Evolutionary conservation across 805 yeast species (phyloP).

Genomic region (Sungouiella thailandica): DNA sequence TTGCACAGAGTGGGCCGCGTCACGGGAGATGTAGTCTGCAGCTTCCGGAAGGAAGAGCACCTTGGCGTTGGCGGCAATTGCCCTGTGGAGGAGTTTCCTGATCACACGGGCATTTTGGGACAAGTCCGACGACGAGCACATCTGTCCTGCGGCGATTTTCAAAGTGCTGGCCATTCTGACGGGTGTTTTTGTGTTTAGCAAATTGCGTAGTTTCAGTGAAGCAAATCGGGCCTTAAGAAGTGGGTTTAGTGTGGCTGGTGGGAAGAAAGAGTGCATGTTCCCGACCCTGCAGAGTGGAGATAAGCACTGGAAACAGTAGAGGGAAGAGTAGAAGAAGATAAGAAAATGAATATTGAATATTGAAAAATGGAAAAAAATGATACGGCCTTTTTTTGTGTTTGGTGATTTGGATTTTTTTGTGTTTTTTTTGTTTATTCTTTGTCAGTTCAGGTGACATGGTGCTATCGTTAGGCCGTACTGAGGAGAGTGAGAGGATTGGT

Average conservation of each 20-base stretch:
- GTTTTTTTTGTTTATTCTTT: no score
- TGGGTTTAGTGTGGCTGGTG: neutral
- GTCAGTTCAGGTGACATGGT: no score
- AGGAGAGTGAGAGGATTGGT: no score
- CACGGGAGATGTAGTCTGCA: constrained; percentile 75
- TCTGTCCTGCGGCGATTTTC: constrained; percentile 76
- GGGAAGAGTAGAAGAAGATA: no score
- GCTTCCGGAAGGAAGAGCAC: constrained; percentile 91
- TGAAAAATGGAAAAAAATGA: no score
- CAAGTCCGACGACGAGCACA: constrained; percentile 67
- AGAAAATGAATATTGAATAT: no score
- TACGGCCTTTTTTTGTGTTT: no score
- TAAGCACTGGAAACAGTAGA: no score
- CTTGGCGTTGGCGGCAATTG: constrained; percentile 55
- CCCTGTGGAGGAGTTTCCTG: constrained; percentile 54
- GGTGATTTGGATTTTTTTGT: no score
- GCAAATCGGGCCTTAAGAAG: no score
- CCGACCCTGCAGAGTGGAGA: neutral
- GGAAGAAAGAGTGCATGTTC: neutral
- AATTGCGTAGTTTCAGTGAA: neutral
- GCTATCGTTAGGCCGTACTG: no score
- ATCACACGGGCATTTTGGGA: constrained; percentile 57
- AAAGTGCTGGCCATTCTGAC: constrained; percentile 2
- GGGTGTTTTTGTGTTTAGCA: no score
- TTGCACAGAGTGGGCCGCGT: constrained; percentile 57